Base-by-base conservation (phyloP, 75 land plant species). In the Sequoiadendron giganteum region DNA sequence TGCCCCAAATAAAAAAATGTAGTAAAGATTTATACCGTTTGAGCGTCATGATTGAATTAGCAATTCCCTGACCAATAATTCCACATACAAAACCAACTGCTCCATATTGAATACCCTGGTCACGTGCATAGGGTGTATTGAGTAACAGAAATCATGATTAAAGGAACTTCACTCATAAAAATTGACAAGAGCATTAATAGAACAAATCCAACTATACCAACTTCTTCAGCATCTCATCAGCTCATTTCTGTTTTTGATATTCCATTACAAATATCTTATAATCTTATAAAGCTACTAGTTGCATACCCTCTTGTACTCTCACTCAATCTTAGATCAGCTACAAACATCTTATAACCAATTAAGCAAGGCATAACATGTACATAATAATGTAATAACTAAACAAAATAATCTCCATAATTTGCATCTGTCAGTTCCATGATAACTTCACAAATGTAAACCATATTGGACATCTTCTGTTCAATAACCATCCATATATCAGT, bases 1-100 rank as follows among this genome's bases (percentile, higher is more conserved):
- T 65, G n/a, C 30, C 70, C 82, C 42, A 40, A 21, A 79, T 39
- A 79, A 21, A 42, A 43, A 85, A 21, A n/a, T 45, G 43, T 9
- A 79, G 30, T n/a, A 28, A 16, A 42, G 39, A 55, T 73, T 43
- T 84, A 54, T 91, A 97, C 99, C 99, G 81, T 88, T 96, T 98
- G 73, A 96, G 93, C 13, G 91, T 92, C 99, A 98, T 98, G 25
- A 98, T 93, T 36, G 92, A 84, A 90, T 95, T 98, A 75, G 99
- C 99, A 88, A 98, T 94, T 28, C 99, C 99, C 89, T 98, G 99
- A 42, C 99, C 99, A 84, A 98, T 89, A 49, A 98, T 58, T 19
- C 99, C 99, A 89, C 99, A 98, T 34, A 86, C 92, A 87, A 96
- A 96, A 7, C 99, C 99, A 58, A 97, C 95, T 19, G 88, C 87